Base-by-base conservation (phyloP, 257 asterid genomes). In the Penstemon davidsonii region DNA sequence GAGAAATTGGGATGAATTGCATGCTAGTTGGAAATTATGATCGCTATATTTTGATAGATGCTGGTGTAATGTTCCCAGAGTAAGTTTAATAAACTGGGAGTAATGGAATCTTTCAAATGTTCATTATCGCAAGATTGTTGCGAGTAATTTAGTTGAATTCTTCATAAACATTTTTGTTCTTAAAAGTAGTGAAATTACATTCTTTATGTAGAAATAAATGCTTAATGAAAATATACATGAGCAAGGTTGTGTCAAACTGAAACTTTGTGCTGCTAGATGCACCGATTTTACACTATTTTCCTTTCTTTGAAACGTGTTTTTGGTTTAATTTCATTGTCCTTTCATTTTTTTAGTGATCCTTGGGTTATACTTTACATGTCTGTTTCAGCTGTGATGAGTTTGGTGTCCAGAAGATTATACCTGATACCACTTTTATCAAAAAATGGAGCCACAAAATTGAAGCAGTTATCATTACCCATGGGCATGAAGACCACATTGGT, bases 401-500 rank as follows among this genome's bases (percentile, higher is more conserved):
- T 68, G 97, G 99, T 67, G 96, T 94, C 79, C 96, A 91, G 87
- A 94, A 94, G 90, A 88, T 94, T 79, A 87, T 94, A 71, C 99
- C 99, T 60, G 99, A 94, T 68, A 94, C 99, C 69, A 87, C 91
- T 40, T 94, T 91, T 76, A 94, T 94, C 54, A 84, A 82, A 67
- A 91, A 87, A 80, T 94, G 99, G 99, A 91, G 96, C 79, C 99
- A 94, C 88, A 91, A 94, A 86, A 94, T 94, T 68, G 99, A 94
- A 83, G 99, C 99, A 69, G 99, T 94, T 72, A 73, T 94, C 51
- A 91, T 94, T 72, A 91, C 99, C 67, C 99, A 94, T 79, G 99
- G 99, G 75, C 99, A 94, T 78, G 99, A 94, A 79, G 97, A 94
- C 81, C 99, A 91, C 90, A 94, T 94, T 82, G 99, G 99, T 86